A percentile compares a stretch with the other conserved stretches of the same genome.
Evolutionary conservation across 768 basidiomycete species (phyloP).

Genomic region (Lentinula lateritia): DNA sequence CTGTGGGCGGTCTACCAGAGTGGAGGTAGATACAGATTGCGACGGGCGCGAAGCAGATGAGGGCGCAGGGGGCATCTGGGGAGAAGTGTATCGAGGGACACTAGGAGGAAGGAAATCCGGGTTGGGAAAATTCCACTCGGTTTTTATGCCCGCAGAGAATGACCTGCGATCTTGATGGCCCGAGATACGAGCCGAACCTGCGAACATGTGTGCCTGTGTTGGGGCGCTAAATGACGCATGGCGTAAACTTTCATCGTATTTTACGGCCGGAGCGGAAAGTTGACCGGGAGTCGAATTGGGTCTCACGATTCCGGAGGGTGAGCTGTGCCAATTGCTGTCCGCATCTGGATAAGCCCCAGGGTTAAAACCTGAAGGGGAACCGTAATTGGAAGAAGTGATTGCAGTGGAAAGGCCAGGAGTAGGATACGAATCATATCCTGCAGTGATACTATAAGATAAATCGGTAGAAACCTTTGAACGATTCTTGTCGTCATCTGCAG

Average conservation of each 20-base stretch:
- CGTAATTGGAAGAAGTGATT: constrained; percentile 40
- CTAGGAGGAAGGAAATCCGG: constrained; percentile 47
- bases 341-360: constrained; percentile 41
- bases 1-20: constrained; percentile 69
- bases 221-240: constrained; percentile 62
- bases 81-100: constrained; percentile 32
- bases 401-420: constrained; percentile 44
- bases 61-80: constrained; percentile 35
- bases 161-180: constrained; percentile 63
- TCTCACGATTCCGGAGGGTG: constrained; percentile 56
- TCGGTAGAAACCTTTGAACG: constrained; percentile 49
- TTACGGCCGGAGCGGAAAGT: constrained; percentile 44
- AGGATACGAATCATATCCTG: constrained; percentile 42
- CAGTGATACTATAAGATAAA: constrained; percentile 33
- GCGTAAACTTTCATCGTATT: constrained; percentile 68
- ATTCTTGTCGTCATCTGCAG: constrained; percentile 30
- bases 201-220: constrained; percentile 58
- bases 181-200: constrained; percentile 65
- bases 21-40: constrained; percentile 43
- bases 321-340: constrained; percentile 52
- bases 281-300: constrained; percentile 65
- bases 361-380: constrained; percentile 43
- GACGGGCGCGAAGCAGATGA: constrained; percentile 45
- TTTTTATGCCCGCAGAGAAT: constrained; percentile 41
- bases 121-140: constrained; percentile 67